A percentile compares a stretch with the other conserved stretches of the same genome.
Evolutionary conservation across 495 filamentous ascomycete genomes (phyloP).

Genomic region (Pseudevernia furfuracea): DNA sequence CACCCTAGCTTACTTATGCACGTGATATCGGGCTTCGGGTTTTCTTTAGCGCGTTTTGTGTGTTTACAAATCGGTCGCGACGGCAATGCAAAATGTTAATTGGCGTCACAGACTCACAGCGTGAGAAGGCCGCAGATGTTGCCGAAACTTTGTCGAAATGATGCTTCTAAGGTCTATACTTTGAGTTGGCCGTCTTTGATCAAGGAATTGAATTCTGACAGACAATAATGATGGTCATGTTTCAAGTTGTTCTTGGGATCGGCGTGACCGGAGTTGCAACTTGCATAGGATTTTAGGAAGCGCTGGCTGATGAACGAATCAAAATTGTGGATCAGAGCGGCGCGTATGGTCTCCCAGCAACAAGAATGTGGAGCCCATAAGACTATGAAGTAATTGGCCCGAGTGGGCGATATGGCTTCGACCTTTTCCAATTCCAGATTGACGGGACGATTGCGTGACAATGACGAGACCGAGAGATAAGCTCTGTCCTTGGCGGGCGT

Average conservation of each 20-base stretch:
- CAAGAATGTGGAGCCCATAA: constrained; percentile 13
- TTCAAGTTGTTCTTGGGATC: background rate
- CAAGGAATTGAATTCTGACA: too few species aligned
- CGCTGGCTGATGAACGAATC: constrained; percentile 15
- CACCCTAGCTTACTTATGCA: background rate
- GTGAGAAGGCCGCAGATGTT: background rate
- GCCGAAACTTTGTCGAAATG: background rate
- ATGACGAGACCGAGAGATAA: constrained; percentile 14
- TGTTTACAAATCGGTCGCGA: constrained; percentile 14
- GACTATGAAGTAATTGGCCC: background rate
- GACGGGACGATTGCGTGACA: constrained; percentile 16
- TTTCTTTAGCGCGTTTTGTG: constrained; percentile 8
- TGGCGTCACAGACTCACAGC: background rate
- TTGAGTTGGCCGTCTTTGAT: background rate
- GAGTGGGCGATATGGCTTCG: constrained; percentile 1
- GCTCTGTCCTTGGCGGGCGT: background rate
- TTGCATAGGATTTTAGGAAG: too few species aligned
- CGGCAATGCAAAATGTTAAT: constrained; percentile 4
- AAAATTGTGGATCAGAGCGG: background rate
- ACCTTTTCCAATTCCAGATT: constrained; percentile 15
- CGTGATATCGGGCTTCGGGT: constrained; percentile 16
- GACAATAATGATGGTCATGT: constrained; percentile 1
- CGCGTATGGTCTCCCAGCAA: constrained; percentile 21
- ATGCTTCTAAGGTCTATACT: background rate
- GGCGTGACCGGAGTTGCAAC: background rate